Evolutionary conservation across 1,284 basidiomycete genomes (phyloP), one percentile per base, ranked within the genome.

Genomic region (Neonothopanus nambi): DNA sequence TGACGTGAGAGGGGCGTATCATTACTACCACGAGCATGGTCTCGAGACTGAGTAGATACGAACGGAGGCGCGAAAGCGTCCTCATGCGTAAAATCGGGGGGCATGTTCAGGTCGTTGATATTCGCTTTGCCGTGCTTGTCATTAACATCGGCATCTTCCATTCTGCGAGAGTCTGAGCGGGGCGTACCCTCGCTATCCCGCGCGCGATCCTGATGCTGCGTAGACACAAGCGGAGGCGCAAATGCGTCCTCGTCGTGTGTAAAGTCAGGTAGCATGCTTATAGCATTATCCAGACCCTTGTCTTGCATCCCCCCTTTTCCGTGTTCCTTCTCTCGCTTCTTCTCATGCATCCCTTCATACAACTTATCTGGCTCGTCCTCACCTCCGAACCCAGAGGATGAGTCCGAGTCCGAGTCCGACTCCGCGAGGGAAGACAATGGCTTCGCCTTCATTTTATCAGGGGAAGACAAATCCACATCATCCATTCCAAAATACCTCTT

Each of bases 1-100:
- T n/a, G n/a, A n/a, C n/a, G n/a, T n/a, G n/a, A n/a, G n/a, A n/a
- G n/a, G n/a, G n/a, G n/a, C n/a, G n/a, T n/a, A n/a, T n/a, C n/a
- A n/a, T n/a, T n/a, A n/a, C n/a, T 5, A 33, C 8, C 9, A 2
- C 9, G 30, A 33, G 30, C 13, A 3, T 33, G 13, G n/a, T 2
- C 18, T 23, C 48, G 17, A 13, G 33, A 47, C 23, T 57, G 55
- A 0, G 55, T 57, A 13, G 55, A 57, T n/a, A 39, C 43, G 12
- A 35, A 20, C 9, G 28, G 48, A 37, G 55, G 55, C 26, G 37
- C 51, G 35, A 57, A 53, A 3, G 51, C 55, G n/a, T 45, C 47
- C 1, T 57, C 37, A n/a, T 26, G 13, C 21, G 55, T 57, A 30
- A 57, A 57, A 17, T 57, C 55, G 18, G 55, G 55, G 17, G 47